Percentiles rank a stretch among this genome's conserved stretches.
These are phyloP conservation scores for Penicillium griseofulvum DNA, from an alignment of 2,329 filamentous ascomycete genomes.

Conservation along the genomic window DNA sequence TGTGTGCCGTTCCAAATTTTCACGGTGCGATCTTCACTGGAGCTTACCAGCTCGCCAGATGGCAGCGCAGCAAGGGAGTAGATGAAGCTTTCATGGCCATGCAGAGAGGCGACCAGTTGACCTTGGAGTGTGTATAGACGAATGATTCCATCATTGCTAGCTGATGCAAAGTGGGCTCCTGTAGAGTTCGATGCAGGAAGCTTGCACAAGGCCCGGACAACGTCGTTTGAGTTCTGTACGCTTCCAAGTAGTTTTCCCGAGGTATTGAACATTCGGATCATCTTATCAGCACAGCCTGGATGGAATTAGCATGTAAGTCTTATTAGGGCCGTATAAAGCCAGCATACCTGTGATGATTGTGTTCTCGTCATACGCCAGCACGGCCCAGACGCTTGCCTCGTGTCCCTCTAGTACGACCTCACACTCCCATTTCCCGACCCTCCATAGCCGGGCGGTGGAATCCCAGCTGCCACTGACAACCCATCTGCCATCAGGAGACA, in stretches of 20 bases:
- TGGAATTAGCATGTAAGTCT: conserved; percentile 14
- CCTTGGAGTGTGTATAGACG: conserved; percentile 83
- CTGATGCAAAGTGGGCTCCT: conserved; percentile 89
- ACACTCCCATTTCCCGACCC: conserved; percentile 78
- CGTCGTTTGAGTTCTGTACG: conserved; percentile 71
- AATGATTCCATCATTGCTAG: conserved; percentile 87
- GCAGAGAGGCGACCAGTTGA: conserved; percentile 69
- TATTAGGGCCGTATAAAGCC: not conserved
- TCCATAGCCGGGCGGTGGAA: conserved; percentile 81
- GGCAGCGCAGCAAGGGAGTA: conserved; percentile 78
- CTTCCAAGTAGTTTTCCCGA: conserved; percentile 62
- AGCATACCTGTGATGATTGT: conserved; percentile 70
- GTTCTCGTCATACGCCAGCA: conserved; percentile 74
- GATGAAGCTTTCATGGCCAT: conserved; percentile 92
- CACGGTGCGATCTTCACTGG: conserved; percentile 91
- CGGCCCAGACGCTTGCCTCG: conserved; percentile 83
- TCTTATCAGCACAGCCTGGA: conserved; percentile 77
- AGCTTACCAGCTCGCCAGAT: conserved; percentile 82
- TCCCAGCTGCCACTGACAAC: conserved; percentile 96
- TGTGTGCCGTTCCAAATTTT: conserved; percentile 79
- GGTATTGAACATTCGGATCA: conserved; percentile 76
- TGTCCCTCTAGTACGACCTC: conserved; percentile 72
- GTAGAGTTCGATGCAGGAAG: conserved; percentile 73
- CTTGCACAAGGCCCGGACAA: conserved; percentile 83
- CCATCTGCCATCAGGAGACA: conserved; percentile 67